Percentiles rank a stretch among this genome's conserved stretches.
These are phyloP conservation scores for Glutinoglossum americanum DNA, from an alignment of 495 filamentous ascomycete genomes.

Conservation along the genomic window DNA sequence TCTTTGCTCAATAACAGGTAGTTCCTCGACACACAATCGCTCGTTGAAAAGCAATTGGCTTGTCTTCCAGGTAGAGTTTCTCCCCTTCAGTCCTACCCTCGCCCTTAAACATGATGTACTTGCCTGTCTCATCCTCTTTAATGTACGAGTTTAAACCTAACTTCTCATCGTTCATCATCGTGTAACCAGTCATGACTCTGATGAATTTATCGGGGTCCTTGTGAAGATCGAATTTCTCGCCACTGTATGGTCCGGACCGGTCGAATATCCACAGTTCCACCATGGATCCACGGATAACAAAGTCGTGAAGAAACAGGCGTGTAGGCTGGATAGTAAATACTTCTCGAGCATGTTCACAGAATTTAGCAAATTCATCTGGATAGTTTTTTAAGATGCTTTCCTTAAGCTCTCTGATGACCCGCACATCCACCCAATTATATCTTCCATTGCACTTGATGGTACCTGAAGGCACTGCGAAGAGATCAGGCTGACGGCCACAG, in stretches of 20 bases:
- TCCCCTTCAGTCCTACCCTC: not conserved
- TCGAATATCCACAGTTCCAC: not conserved
- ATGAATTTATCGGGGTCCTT: not conserved
- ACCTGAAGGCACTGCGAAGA: not conserved
- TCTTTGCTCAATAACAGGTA: constrained; percentile 9
- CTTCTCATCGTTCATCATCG: not conserved
- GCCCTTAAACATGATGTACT: not conserved
- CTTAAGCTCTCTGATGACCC: not conserved
- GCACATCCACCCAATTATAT: not conserved
- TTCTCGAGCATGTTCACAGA: not conserved
- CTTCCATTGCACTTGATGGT: not conserved
- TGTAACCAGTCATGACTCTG: not conserved
- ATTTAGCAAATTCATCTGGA: not conserved
- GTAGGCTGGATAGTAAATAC: not conserved
- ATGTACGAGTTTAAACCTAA: not conserved
- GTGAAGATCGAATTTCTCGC: not conserved
- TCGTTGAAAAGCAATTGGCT: constrained; percentile 6
- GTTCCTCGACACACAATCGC: constrained; percentile 7
- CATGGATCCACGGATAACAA: not conserved
- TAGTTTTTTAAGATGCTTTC: not conserved
- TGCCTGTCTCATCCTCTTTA: not conserved
- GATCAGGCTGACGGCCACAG: not conserved
- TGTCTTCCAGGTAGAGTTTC: constrained; percentile 6
- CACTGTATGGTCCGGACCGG: not conserved
- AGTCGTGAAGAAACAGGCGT: not conserved